Evolutionary conservation across 225 moss, liverwort and hornwort genomes (phyloP), one percentile per base, ranked within the genome.

Genomic region (Polytrichum commune): DNA sequence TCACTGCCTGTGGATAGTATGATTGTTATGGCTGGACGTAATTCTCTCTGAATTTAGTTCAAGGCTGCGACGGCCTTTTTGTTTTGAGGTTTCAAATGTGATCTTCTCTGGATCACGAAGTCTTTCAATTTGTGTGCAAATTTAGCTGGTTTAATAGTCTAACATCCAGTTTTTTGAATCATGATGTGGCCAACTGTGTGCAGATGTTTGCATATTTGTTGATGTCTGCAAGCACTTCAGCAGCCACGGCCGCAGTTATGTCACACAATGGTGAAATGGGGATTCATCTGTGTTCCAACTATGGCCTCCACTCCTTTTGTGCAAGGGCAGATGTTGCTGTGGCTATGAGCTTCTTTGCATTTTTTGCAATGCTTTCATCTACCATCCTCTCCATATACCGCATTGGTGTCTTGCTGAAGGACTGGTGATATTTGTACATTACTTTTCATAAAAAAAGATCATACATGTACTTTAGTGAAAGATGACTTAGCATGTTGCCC

Each of bases 181-280:
- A 3, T 46, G 46, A 16, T 46, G 13, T 46, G 13, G 46, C 46
- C 46, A 4, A 19, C 4, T 69, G 1, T 78, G 16, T 72, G 79
- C 79, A 88, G 87, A 5, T 88, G 0, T 79, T 84, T 54, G 35
- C 79, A 9, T 88, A 84, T 68, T 71, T 88, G 8, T 55, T 84
- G 8, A 62, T 88, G 28, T 88, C 87, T 8, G 82, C 87, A 30
- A 84, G 87, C 73, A 79, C 79, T 16, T 87, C 87, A 22, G 87
- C 84, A 69, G 87, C 84, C 8, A 87, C 87, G 16, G 76, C 74
- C 0, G 78, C 87, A 3, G 76, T 84, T 25, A 57, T 87, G 72
- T 81, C 84, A 0, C 81, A 87, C 62, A 79, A 81, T 53, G 87
- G 87, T 57, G 87, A 87, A 70, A 79, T 87, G 87, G 87, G 87